Base-by-base conservation (phyloP, 257 asterid species). In the Solanum clarkiae region DNA sequence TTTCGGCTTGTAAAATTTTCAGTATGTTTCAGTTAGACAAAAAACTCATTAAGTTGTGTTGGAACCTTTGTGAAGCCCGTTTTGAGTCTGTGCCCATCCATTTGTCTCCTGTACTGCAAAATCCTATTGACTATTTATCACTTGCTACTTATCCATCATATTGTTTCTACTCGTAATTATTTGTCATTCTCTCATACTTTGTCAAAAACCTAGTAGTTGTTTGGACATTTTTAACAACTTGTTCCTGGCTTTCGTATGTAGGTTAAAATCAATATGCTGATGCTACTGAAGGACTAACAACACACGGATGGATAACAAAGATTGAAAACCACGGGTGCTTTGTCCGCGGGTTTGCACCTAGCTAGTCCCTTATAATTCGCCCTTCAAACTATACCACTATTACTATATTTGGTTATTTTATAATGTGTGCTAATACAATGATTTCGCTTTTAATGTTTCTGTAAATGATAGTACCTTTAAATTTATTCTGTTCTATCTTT, bases 291-390 rank as follows among this genome's bases (percentile, higher is more conserved):
- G 99, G 98, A 84, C 87, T 97, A 86, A 87, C 92, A 85, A 92
- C 98, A 80, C 99, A 97, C 87, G 99, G 99, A 87, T 97, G 99
- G 99, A 97, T 97, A 84, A 93, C 98, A 53, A 97, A 94, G 89
- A 94, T 94, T 72, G 99, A 97, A 88, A 91, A 89, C 54, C 97
- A 94, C 88, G 99, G 99, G 87, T 97, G 99, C 89, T 97, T 97
- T 89, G 98, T 97, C 88, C 97, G 97, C 85, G 99, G 98, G 88
- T 93, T 95, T 91, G 96, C 94, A 47, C 93, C 98, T 49, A 93
- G 99, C 98, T 95, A 63, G 92, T 80, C 63, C 80, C 81, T 79
- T 29, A 66, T 32, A 65, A 36, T 62, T 79, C 29, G 16, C 49
- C 49, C 49, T 26, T 74, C 82, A 29, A 17, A 16, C 51, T 66